Conservation (phyloP, 169 alveolate species). For the Fabrea salina region DNA sequence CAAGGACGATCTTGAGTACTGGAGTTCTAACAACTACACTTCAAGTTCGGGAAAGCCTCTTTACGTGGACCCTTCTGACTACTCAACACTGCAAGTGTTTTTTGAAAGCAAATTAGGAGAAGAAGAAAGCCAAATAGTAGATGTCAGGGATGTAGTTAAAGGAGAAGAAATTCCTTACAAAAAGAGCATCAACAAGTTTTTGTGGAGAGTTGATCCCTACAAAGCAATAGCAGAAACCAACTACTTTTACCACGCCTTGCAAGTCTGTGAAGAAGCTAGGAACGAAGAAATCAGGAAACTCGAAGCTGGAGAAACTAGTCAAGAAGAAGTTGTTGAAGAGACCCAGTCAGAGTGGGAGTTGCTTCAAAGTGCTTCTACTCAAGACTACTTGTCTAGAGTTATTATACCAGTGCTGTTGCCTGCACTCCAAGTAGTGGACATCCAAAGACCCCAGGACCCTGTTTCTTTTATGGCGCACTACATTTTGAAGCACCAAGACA, state of each 20-base stretch:
- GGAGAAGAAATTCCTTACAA: constrained; percentile 52
- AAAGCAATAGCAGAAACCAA: constrained; percentile 72
- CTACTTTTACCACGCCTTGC: constrained; percentile 65
- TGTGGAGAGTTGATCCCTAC: constrained; percentile 71
- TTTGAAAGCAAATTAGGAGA: constrained; percentile 63
- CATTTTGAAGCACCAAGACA: constrained; percentile 57
- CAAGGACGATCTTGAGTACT: constrained; percentile 55
- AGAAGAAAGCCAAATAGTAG: constrained; percentile 53
- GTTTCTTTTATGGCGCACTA: constrained; percentile 65
- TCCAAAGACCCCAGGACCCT: constrained; percentile 73
- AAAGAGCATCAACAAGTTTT: constrained; percentile 52
- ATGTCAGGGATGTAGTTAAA: constrained; percentile 66
- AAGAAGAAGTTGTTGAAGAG: constrained; percentile 44
- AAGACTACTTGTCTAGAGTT: constrained; percentile 58
- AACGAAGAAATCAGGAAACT: constrained; percentile 59
- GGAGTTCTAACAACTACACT: constrained; percentile 31
- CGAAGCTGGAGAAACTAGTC: constrained; percentile 39
- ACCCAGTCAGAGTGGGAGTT: constrained; percentile 52
- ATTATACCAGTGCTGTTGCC: constrained; percentile 70
- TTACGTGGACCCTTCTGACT: constrained; percentile 66
- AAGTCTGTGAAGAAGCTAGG: constrained; percentile 59
- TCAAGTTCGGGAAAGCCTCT: constrained; percentile 53
- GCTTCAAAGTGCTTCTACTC: constrained; percentile 44
- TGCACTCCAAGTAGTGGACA: constrained; percentile 64
- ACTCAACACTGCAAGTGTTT: constrained; percentile 63